Conservation (phyloP, 2,329 filamentous ascomycete genomes). For the Neofusicoccum umdonicola region DNA sequence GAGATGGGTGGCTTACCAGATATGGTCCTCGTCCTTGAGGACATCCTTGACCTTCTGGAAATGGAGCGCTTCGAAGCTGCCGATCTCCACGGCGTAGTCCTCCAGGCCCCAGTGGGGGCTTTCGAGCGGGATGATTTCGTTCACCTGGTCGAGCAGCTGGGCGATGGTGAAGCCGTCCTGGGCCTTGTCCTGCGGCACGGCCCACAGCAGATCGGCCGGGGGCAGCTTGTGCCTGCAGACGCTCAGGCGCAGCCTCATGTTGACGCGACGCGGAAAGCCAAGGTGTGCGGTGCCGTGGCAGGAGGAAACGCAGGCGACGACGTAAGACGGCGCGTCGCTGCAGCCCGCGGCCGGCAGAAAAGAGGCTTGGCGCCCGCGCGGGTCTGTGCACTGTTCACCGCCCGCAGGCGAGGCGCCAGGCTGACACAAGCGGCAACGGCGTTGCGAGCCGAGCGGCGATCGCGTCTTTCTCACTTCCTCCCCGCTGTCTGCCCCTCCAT, state of each 20-base stretch:
- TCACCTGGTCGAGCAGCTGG: slow-evolving; percentile 73
- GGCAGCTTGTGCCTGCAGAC: slow-evolving; percentile 38
- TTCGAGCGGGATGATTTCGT: slow-evolving; percentile 78
- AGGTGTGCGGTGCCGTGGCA: background rate
- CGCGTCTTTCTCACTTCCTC: background rate
- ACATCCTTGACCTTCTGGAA: slow-evolving; percentile 70
- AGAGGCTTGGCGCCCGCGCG: background rate
- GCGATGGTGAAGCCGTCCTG: slow-evolving; percentile 59
- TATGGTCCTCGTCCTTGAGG: slow-evolving; percentile 78
- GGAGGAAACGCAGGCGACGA: background rate
- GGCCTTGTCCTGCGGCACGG: slow-evolving; percentile 32
- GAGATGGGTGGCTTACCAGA: slow-evolving; percentile 57
- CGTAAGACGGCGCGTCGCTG: background rate
- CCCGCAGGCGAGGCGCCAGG: background rate
- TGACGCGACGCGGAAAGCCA: background rate
- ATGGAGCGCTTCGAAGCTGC: slow-evolving; percentile 81
- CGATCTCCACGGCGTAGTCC: slow-evolving; percentile 81
- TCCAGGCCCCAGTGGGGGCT: slow-evolving; percentile 80
- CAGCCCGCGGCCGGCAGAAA: slow-evolving; percentile 1
- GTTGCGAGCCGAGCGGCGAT: background rate
- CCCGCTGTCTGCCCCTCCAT: background rate
- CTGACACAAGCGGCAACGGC: background rate
- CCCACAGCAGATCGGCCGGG: slow-evolving; percentile 37
- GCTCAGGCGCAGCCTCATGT: slow-evolving; percentile 37
- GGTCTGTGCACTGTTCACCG: background rate